Evolutionary conservation across 169 alveolate genomes (phyloP).

Genomic region (Cryptosporidium parvum): DNA sequence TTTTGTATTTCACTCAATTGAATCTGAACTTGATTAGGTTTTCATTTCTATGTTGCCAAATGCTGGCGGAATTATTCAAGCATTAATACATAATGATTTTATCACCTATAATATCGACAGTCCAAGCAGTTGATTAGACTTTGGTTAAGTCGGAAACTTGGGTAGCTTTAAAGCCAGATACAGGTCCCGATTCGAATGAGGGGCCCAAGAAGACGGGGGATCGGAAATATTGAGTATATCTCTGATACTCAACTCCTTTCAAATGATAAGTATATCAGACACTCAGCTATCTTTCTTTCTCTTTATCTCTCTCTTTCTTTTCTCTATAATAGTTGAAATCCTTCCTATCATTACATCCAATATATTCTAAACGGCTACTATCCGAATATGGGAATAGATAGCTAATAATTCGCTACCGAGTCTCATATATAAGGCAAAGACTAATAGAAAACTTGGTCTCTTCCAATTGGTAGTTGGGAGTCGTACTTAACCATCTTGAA

Average conservation of each 20-base stretch:
- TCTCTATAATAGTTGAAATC: not conserved
- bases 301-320: not conserved
- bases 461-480: slow-evolving; percentile 34
- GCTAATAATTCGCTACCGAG: not conserved
- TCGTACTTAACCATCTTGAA: slow-evolving; percentile 32
- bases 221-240: not conserved
- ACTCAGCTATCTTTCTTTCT: not conserved
- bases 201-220: not conserved
- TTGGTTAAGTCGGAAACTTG: not conserved
- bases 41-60: slow-evolving; percentile 57
- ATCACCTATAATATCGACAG: slow-evolving; percentile 11
- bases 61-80: slow-evolving; percentile 75
- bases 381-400: not conserved
- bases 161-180: not conserved
- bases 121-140: not conserved
- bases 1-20: not conserved
- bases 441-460: slow-evolving; percentile 14
- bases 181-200: not conserved
- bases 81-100: slow-evolving; percentile 63
- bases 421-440: not conserved
- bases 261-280: not conserved
- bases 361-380: not conserved
- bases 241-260: too few species aligned
- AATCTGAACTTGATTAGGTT: slow-evolving; percentile 34
- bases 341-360: not conserved